phyloP scores from a whole-genome alignment of 805 yeast species.

The Saturnispora kantuleensis region DNA sequence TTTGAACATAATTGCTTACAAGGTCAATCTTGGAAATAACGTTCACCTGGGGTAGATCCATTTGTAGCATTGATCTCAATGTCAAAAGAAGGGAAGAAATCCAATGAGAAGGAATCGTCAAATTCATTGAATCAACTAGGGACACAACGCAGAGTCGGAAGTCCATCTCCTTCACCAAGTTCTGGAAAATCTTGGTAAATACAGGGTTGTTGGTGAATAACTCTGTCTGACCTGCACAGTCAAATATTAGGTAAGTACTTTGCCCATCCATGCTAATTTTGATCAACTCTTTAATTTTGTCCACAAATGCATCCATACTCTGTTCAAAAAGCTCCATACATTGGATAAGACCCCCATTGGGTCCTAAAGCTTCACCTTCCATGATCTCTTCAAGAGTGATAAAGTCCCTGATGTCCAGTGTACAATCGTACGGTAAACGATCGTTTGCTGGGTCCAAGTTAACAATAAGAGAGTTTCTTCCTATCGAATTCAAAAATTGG shows the following conservation, averaged over 20 bases:
- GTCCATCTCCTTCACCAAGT: constrained; percentile 51
- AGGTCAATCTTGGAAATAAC: constrained; percentile 88
- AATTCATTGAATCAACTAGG: constrained; percentile 69
- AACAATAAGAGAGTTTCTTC: constrained; percentile 74
- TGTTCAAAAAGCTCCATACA: constrained; percentile 65
- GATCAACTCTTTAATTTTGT: constrained; percentile 47
- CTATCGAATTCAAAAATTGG: constrained; percentile 90
- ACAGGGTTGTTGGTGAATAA: constrained; percentile 85
- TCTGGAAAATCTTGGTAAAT: constrained; percentile 54
- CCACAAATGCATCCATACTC: constrained; percentile 48
- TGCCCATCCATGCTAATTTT: constrained; percentile 30
- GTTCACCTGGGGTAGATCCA: constrained; percentile 87
- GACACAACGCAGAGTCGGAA: constrained; percentile 79
- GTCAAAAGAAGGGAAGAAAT: constrained; percentile 72
- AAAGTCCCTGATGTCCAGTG: constrained; percentile 46
- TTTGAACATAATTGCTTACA: constrained; percentile 41
- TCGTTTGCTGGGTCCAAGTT: constrained; percentile 83
- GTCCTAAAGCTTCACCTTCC: constrained; percentile 46
- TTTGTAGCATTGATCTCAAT: constrained; percentile 82
- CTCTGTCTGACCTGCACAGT: constrained; percentile 96
- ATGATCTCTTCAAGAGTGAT: constrained; percentile 50
- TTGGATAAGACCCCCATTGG: constrained; percentile 81
- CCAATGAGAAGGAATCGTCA: constrained; percentile 84
- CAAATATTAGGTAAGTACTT: constrained; percentile 62
- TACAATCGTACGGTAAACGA: constrained; percentile 42